Evolutionary conservation across 257 asterid genomes (phyloP).

Genomic region (Nicotiana undulata): DNA sequence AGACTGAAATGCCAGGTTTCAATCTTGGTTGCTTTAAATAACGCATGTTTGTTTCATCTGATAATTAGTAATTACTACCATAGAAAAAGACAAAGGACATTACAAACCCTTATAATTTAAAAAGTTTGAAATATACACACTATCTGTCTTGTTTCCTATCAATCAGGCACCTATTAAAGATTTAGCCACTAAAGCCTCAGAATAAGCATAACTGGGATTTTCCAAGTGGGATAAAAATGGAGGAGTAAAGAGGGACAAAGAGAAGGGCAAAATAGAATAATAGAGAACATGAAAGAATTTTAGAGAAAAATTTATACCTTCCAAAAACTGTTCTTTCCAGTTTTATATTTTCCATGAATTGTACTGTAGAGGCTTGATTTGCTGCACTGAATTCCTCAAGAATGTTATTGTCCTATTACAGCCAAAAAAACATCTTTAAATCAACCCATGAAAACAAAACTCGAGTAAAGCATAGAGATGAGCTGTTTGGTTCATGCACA

Average conservation of each 20-base stretch:
- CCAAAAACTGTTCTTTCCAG: constrained; percentile 64
- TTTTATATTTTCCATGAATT: constrained; percentile 38
- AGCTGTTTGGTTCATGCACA: background rate
- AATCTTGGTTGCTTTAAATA: too few relatives aligned
- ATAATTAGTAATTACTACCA: too few relatives aligned
- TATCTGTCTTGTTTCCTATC: background rate
- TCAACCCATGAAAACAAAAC: background rate
- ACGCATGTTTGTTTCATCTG: too few relatives aligned
- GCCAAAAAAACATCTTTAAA: constrained; percentile 12
- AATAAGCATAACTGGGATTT: background rate
- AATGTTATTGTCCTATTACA: constrained; percentile 55
- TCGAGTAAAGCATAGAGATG: background rate
- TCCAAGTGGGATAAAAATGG: background rate
- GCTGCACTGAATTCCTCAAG: constrained; percentile 70
- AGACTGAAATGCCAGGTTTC: too few relatives aligned
- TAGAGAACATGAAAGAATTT: background rate
- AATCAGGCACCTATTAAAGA: background rate
- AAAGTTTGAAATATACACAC: too few relatives aligned
- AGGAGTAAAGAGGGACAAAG: constrained; percentile 1
- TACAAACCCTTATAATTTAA: too few relatives aligned
- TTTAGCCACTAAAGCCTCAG: background rate
- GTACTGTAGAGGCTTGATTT: constrained; percentile 77
- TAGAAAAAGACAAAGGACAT: too few relatives aligned
- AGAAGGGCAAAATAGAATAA: background rate
- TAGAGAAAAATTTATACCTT: constrained; percentile 38